phyloP scores from a whole-genome alignment of 352 stramenopile species.

The Phytophthora hibernalis region DNA sequence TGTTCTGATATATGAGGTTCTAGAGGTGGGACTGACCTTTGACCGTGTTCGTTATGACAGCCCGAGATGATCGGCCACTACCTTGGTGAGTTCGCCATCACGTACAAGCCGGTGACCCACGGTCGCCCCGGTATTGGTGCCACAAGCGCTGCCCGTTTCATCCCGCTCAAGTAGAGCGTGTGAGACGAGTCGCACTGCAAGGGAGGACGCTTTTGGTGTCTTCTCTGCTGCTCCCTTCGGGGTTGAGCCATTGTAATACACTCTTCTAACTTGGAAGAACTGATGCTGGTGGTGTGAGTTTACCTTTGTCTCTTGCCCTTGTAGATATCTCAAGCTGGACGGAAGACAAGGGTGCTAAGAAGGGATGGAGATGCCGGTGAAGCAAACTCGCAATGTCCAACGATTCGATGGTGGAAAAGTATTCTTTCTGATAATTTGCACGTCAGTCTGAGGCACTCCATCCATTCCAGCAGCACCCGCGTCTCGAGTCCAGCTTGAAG shows the following conservation, averaged over 20 bases:
- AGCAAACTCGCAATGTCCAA: slow-evolving; percentile 61
- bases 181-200: slow-evolving; percentile 23
- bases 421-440: slow-evolving; percentile 82
- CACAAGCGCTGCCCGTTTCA: slow-evolving; percentile 98
- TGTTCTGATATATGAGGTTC: slow-evolving; percentile 1
- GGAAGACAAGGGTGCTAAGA: slow-evolving; percentile 6
- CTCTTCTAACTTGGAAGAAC: slow-evolving; percentile 46
- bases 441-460: slow-evolving; percentile 86
- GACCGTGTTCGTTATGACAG: slow-evolving; percentile 39
- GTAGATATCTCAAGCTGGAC: slow-evolving; percentile 32
- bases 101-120: slow-evolving; percentile 98
- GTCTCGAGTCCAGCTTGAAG: not conserved
- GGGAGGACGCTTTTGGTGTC: slow-evolving; percentile 26
- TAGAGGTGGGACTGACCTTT: slow-evolving; percentile 29
- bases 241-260: slow-evolving; percentile 90
- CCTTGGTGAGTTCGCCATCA: slow-evolving; percentile 99
- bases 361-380: slow-evolving; percentile 47
- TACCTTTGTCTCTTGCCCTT: slow-evolving; percentile 22
- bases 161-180: slow-evolving; percentile 97
- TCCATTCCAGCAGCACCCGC: slow-evolving; percentile 1
- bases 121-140: slow-evolving; percentile 98
- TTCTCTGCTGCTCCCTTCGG: slow-evolving; percentile 43
- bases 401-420: slow-evolving; percentile 69
- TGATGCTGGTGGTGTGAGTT: slow-evolving; percentile 20
- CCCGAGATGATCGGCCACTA: slow-evolving; percentile 99